Conservation (phyloP, 2,329 filamentous ascomycete species). For the Claviceps sp. region DNA sequence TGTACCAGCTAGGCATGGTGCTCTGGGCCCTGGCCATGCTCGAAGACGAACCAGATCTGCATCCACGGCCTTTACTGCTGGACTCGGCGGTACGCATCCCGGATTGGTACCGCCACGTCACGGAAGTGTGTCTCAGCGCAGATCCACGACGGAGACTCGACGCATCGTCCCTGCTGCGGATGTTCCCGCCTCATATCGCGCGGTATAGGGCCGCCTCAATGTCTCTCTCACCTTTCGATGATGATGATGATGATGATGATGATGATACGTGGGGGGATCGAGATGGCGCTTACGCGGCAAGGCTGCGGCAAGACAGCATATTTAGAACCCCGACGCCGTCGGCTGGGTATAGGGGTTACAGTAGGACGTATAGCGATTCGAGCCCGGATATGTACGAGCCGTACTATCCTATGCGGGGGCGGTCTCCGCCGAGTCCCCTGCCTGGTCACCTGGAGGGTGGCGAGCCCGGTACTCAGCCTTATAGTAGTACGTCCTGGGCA, state of each 20-base stretch:
- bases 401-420: conserved; percentile 34
- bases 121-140: conserved; percentile 63
- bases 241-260: conserved; percentile 23
- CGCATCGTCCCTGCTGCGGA: conserved; percentile 55
- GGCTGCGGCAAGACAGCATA: conserved; percentile 18
- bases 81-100: conserved; percentile 52
- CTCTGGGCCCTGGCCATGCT: conserved; percentile 82
- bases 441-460: conserved; percentile 29
- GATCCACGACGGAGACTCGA: conserved; percentile 60
- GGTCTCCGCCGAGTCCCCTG: conserved; percentile 39
- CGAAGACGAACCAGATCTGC: conserved; percentile 78
- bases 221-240: conserved; percentile 26
- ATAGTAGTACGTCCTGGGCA: conserved; percentile 23
- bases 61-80: conserved; percentile 54
- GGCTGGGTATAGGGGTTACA: conserved; percentile 30
- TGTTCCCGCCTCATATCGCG: conserved; percentile 42
- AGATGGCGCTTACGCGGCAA: conserved; percentile 23
- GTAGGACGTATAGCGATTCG: conserved; percentile 23
- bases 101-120: conserved; percentile 62
- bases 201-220: conserved; percentile 2
- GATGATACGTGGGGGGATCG: conserved; percentile 14
- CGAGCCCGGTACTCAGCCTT: conserved; percentile 15
- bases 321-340: conserved; percentile 28
- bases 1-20: conserved; percentile 95
- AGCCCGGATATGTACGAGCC: conserved; percentile 24